Evolutionary conservation across 2,329 filamentous ascomycete species (phyloP), one percentile per base, ranked within the genome.

Genomic region (Anthostomella pinea): DNA sequence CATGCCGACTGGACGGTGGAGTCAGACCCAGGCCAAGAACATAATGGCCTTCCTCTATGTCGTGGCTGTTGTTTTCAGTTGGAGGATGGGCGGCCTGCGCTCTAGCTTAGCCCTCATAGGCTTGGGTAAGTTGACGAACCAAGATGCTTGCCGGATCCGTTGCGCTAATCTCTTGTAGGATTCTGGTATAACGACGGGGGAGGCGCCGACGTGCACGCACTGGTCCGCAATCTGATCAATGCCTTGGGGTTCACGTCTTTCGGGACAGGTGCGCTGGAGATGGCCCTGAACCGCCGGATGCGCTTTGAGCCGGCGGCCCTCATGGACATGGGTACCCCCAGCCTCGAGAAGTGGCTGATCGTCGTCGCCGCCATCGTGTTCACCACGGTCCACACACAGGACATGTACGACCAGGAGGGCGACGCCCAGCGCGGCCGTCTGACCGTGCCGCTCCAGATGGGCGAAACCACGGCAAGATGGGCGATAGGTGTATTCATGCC

Each of bases 171-270:
- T 47, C 43, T 11, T 16, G 35, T 59, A n/a, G 48, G 46, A 8
- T 46, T 31, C 6, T 40, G 38, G 28, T 64, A 63, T 43, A 63
- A 64, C 35, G 48, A 62, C 37, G 33, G 49, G 7, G 46, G 48
- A 5, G 53, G 54, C 2, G 50, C 50, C 9, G 58, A 62, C 35
- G 35, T 4, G 4, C 15, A 30, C 17, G 10, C 25, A 10, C n/a
- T 41, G 7, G 16, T 30, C 10, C 38, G 42, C 4, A 45, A 41
- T 21, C 6, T 19, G 2, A 36, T 45, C 18, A 45, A 45, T 26
- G 30, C 42, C 13, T 6, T 30, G 2, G 38, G 42, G 2, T 45
- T 24, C 28, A 16, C 16, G 3, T 25, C 22, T 23, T 45, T 45
- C 18, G 15, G 11, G 2, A 26, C 35, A 4, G 42, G 42, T 2